These are phyloP conservation scores for Nitzschia palea DNA, from an alignment of 108 stramenopile species.

Conservation along the genomic window DNA sequence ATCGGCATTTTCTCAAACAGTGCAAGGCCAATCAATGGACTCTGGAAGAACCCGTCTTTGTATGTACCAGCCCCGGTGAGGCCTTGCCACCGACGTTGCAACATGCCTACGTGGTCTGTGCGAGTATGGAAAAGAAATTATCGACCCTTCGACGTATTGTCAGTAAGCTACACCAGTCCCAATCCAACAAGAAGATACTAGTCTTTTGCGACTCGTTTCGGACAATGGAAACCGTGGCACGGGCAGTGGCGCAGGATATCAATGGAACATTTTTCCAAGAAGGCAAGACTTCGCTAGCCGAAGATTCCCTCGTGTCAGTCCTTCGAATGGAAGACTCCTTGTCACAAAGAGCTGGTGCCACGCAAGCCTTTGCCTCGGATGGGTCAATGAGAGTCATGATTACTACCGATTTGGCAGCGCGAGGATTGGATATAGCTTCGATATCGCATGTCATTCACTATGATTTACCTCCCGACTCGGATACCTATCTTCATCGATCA, in stretches of 20 bases:
- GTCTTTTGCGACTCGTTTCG: slow-evolving; percentile 75
- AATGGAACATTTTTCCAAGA: slow-evolving; percentile 42
- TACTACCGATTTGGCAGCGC: slow-evolving; percentile 88
- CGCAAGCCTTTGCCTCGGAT: slow-evolving; percentile 54
- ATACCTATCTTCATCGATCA: slow-evolving; percentile 88
- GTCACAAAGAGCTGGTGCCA: slow-evolving; percentile 71
- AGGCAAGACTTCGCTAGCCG: slow-evolving; percentile 8
- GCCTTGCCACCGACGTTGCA: slow-evolving; percentile 73
- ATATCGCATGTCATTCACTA: slow-evolving; percentile 87
- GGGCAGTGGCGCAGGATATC: slow-evolving; percentile 50
- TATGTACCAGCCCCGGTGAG: slow-evolving; percentile 81
- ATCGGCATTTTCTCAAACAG: slow-evolving; percentile 86
- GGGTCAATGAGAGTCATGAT: slow-evolving; percentile 62
- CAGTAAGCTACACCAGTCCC: slow-evolving; percentile 44
- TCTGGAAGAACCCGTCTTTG: slow-evolving; percentile 71
- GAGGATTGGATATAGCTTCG: slow-evolving; percentile 81
- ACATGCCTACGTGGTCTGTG: slow-evolving; percentile 81
- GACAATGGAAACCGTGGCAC: slow-evolving; percentile 74
- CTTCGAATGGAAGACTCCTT: slow-evolving; percentile 69
- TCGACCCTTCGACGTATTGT: slow-evolving; percentile 69
- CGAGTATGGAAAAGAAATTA: slow-evolving; percentile 68
- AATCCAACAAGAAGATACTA: slow-evolving; percentile 49
- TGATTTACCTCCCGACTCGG: slow-evolving; percentile 78
- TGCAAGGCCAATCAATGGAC: slow-evolving; percentile 90
- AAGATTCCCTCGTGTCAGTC: slow-evolving; percentile 50